Percentiles rank a stretch among this genome's conserved stretches.
Conservation (phyloP, 1,284 basidiomycete species). For the Ustilago cynodontis region DNA sequence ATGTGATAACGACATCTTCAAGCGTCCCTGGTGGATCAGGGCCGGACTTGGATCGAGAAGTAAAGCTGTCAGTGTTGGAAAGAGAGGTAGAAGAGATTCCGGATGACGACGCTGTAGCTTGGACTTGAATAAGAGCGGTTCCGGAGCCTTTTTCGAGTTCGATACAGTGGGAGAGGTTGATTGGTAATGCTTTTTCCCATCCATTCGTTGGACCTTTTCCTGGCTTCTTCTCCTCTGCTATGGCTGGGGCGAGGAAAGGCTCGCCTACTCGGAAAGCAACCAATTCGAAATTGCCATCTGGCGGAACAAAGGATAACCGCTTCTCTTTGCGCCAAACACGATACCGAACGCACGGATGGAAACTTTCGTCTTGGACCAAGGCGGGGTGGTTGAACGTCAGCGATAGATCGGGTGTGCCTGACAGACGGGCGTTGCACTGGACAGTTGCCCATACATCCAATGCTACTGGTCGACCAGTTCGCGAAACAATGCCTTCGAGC, state of each 20-base stretch:
- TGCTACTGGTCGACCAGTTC: constrained; percentile 72
- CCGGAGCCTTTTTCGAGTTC: constrained; percentile 28
- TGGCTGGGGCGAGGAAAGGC: constrained; percentile 65
- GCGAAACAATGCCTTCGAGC: constrained; percentile 48
- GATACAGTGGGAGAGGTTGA: constrained; percentile 23
- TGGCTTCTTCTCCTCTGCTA: not conserved
- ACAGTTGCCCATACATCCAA: constrained; percentile 53
- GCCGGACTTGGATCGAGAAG: constrained; percentile 10
- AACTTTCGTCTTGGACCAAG: constrained; percentile 81
- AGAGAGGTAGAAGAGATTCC: constrained; percentile 10
- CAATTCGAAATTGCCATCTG: constrained; percentile 61
- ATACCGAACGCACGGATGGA: constrained; percentile 88
- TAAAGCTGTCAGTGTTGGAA: constrained; percentile 1
- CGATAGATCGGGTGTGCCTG: constrained; percentile 70
- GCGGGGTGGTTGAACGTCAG: constrained; percentile 71
- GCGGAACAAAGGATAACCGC: constrained; percentile 58
- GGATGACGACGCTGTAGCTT: constrained; percentile 10
- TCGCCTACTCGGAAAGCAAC: constrained; percentile 61
- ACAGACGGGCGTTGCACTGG: constrained; percentile 54
- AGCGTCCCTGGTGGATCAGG: constrained; percentile 25
- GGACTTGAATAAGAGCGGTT: constrained; percentile 30
- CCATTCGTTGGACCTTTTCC: constrained; percentile 33
- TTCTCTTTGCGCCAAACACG: constrained; percentile 76
- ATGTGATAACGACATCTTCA: constrained; percentile 54
- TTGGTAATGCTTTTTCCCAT: constrained; percentile 25